Conservation (phyloP, 192 early-diverging fungal species). For the Hyaloraphidium curvatum region DNA sequence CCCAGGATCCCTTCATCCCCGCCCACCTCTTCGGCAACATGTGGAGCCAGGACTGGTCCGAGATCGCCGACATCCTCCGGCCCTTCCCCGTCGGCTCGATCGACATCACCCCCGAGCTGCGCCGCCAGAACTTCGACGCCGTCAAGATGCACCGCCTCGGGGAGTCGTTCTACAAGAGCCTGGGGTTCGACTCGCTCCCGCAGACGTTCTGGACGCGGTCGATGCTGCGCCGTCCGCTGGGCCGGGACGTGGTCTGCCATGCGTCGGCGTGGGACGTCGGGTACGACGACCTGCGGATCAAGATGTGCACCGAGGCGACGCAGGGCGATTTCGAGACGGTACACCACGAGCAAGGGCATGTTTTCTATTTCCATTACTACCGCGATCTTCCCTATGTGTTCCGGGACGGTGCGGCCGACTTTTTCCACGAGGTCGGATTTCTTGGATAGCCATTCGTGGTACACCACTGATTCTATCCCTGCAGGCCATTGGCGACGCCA, state of each 20-base stretch:
- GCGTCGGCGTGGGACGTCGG: conserved; percentile 16
- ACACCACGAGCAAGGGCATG: conserved; percentile 19
- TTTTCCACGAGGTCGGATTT: conserved; percentile 20
- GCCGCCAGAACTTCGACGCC: conserved; percentile 8
- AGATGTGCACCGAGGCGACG: conserved; percentile 15
- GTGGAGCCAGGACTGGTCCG: conserved; percentile 16
- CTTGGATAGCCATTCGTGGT: not conserved
- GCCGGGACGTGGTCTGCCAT: conserved; percentile 13
- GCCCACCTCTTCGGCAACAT: conserved; percentile 17
- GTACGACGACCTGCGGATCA: conserved; percentile 15
- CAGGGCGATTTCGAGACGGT: conserved; percentile 12
- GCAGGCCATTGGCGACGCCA: conserved; percentile 12
- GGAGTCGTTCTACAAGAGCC: conserved; percentile 13
- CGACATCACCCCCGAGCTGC: conserved; percentile 4
- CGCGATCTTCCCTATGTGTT: conserved; percentile 6
- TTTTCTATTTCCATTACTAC: conserved; percentile 18
- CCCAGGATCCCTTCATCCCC: conserved; percentile 8
- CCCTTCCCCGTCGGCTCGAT: conserved; percentile 12
- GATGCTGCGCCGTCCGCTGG: conserved; percentile 11
- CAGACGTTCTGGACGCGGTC: conserved; percentile 11
- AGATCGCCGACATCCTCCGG: conserved; percentile 8
- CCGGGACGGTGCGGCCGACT: conserved; percentile 13
- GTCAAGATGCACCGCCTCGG: conserved; percentile 11
- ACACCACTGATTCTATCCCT: not conserved
- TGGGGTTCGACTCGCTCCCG: conserved; percentile 10